Conservation (phyloP, 2,329 filamentous ascomycete species). For the Xylaria sp. region DNA sequence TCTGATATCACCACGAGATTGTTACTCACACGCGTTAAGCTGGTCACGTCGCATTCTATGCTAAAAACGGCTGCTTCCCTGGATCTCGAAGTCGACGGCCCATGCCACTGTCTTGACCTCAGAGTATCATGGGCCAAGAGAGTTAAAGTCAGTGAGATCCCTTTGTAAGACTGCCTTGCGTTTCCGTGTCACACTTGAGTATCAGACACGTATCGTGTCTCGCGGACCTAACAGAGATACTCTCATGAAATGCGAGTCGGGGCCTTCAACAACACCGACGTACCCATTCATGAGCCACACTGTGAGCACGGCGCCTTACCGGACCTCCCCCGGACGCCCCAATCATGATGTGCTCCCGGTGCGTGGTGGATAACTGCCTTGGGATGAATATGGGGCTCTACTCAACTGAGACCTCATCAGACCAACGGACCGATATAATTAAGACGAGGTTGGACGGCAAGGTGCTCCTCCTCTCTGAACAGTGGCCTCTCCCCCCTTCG, state of each 20-base stretch:
- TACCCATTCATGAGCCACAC: conserved; percentile 3
- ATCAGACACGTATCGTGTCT: not conserved
- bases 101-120: conserved; percentile 11
- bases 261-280: not conserved
- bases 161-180: conserved; percentile 13
- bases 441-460: conserved; percentile 20
- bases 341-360: conserved; percentile 22
- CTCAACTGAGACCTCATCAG: not conserved
- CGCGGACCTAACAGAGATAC: conserved; percentile 16
- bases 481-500: conserved; percentile 24
- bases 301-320: conserved; percentile 9
- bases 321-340: conserved; percentile 17
- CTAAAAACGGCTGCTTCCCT: conserved; percentile 18
- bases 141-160: conserved; percentile 22
- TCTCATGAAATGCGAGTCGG: not conserved
- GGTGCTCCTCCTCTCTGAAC: conserved; percentile 8
- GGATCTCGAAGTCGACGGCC: conserved; percentile 17
- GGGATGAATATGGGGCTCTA: conserved; percentile 1
- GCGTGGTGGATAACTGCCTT: conserved; percentile 10
- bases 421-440: conserved; percentile 12
- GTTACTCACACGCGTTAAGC: conserved; percentile 10
- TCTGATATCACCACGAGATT: conserved; percentile 22
- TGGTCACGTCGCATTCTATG: not conserved
- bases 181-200: conserved; percentile 12
- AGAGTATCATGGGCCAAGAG: conserved; percentile 14